Conservation (phyloP, 2,329 filamentous ascomycete genomes). For the Fusarium globosum region DNA sequence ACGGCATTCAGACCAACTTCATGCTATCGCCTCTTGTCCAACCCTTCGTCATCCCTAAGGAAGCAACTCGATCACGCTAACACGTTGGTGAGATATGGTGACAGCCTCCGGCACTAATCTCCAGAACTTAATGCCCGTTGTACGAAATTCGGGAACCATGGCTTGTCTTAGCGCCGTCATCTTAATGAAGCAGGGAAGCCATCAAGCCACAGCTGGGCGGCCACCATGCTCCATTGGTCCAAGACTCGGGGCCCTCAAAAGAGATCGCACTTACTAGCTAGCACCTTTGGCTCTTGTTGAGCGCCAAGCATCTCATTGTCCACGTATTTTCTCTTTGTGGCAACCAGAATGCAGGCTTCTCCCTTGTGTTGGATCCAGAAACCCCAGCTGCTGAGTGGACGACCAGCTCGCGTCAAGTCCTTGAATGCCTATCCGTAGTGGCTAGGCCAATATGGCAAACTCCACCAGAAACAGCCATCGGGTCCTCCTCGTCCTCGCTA, state of each 20-base stretch:
- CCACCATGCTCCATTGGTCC: conserved; percentile 28
- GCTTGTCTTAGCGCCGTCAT: conserved; percentile 28
- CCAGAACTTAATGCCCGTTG: conserved; percentile 21
- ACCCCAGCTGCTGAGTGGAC: conserved; percentile 20
- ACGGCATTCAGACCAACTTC: not conserved
- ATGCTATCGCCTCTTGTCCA: conserved; percentile 12
- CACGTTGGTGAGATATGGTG: conserved; percentile 21
- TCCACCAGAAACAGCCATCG: conserved; percentile 28
- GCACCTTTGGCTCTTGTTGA: conserved; percentile 13
- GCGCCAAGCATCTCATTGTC: conserved; percentile 22
- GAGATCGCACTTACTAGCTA: conserved; percentile 21
- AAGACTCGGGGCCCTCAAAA: conserved; percentile 6
- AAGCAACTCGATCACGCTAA: conserved; percentile 23
- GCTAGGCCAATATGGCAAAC: conserved; percentile 21
- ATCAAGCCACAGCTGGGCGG: conserved; percentile 19
- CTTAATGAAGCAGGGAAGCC: conserved; percentile 13
- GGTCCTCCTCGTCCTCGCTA: not conserved
- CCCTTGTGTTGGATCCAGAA: conserved; percentile 24
- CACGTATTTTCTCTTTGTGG: conserved; percentile 23
- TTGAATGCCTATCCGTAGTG: conserved; percentile 9
- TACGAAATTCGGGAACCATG: conserved; percentile 22
- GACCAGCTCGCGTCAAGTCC: conserved; percentile 13
- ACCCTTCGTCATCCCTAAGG: conserved; percentile 23
- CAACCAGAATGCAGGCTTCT: conserved; percentile 20
- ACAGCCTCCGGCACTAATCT: conserved; percentile 29